phyloP scores from a whole-genome alignment of 371 early-diverging fungal genomes.

The Syncephalastrum sp. region DNA sequence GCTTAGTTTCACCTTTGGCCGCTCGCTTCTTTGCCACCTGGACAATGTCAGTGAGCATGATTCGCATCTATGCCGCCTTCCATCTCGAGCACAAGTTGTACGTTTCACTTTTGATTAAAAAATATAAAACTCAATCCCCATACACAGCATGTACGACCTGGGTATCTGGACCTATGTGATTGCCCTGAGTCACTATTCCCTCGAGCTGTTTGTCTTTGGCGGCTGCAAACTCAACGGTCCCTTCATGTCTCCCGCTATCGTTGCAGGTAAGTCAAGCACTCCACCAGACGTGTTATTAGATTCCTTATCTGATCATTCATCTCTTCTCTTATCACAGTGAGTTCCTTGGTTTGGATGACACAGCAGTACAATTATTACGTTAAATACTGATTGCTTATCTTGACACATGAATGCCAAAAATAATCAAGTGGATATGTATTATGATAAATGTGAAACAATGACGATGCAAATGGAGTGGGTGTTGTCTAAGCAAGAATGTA shows the following conservation, averaged over 20 bases:
- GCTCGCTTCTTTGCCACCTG: constrained; percentile 79
- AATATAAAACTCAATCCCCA: constrained; percentile 39
- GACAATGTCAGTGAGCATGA: constrained; percentile 73
- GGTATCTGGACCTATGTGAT: constrained; percentile 72
- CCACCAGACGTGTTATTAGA: too few species aligned
- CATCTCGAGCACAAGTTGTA: constrained; percentile 70
- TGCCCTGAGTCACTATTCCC: constrained; percentile 65
- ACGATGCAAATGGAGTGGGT: too few species aligned
- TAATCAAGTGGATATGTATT: too few species aligned
- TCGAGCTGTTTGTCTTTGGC: constrained; percentile 70
- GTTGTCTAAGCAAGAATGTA: too few species aligned
- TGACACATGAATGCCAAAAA: too few species aligned
- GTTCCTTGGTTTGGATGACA: constrained; percentile 43
- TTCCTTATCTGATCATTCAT: background rate
- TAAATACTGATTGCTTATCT: constrained; percentile 12
- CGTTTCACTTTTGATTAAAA: constrained; percentile 20
- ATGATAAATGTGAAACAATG: too few species aligned
- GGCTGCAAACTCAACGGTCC: constrained; percentile 67
- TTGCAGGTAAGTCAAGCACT: constrained; percentile 56
- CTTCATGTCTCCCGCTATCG: constrained; percentile 65
- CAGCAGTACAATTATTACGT: constrained; percentile 41
- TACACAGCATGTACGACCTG: constrained; percentile 66
- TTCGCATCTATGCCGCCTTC: constrained; percentile 78
- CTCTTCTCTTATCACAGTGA: constrained; percentile 22
- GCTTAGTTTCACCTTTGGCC: constrained; percentile 67